These are phyloP conservation scores for Diaporthe sp. DNA, from an alignment of 2,329 filamentous ascomycete species.

Conservation along the genomic window DNA sequence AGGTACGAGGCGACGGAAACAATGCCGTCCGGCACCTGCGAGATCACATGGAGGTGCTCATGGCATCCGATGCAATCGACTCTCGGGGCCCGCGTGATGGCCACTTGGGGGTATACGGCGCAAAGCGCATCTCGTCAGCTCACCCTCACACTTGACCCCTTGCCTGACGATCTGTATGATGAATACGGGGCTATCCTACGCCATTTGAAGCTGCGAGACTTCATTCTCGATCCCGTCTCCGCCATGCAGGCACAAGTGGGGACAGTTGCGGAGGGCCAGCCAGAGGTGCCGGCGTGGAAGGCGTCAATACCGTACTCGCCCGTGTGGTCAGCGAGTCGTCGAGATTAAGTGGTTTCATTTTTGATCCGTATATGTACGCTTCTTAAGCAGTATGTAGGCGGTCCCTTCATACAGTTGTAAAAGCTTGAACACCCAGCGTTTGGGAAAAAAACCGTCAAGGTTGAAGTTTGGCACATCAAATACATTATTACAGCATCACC, in stretches of 20 bases:
- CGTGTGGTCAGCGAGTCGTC: neutral
- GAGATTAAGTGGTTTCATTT: too few species aligned
- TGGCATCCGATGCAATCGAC: neutral
- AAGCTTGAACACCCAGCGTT: too few species aligned
- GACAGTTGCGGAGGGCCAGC: neutral
- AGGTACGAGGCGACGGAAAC: neutral
- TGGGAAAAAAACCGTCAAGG: too few species aligned
- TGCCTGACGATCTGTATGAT: neutral
- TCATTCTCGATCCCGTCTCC: neutral
- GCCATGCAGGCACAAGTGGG: neutral
- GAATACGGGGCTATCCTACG: neutral
- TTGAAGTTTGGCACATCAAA: too few species aligned
- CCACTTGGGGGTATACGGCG: neutral
- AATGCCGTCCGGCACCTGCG: neutral
- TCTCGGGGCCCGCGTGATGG: neutral
- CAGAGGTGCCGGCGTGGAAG: neutral
- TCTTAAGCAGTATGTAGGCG: too few species aligned
- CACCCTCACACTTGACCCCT: neutral
- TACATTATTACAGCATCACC: too few species aligned
- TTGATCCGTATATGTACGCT: too few species aligned
- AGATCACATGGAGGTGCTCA: constrained; percentile 1
- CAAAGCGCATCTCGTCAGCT: neutral
- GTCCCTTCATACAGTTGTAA: too few species aligned
- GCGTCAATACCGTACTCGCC: neutral
- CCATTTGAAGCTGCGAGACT: neutral